Base-by-base conservation (phyloP, 345 rosid genomes). In the Bruguiera sexangula region DNA sequence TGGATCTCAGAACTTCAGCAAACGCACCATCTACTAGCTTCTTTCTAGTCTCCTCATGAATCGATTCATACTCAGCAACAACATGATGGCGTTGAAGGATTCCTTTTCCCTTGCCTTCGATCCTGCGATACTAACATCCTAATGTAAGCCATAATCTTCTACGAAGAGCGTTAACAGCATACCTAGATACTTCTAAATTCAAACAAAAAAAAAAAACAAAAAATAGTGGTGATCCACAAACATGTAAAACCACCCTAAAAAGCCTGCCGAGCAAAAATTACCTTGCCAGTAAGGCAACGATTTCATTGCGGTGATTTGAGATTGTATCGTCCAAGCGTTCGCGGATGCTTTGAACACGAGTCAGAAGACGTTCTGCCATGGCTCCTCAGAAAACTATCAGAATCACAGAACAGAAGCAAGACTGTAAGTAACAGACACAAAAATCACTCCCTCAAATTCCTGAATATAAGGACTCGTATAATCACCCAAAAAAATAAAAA, bases 71-170 rank as follows among this genome's bases (percentile, higher is more conserved):
- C 68, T 91, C 95, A 43, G 88, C 87, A 60, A 90, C 71, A 67
- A 93, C 74, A 55, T 87, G 93, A 67, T 90, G 89, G 60, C 82
- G 80, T 71, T 93, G 95, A 43, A 88, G 76, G 72, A 93, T 88
- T 36, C 96, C 96, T 64, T 84, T 85, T 2, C 98, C 98, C 68
- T 87, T 88, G n/a, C 75, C 79, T 69, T 93, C 96, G 64, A 93
- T 63, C 75, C 98, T 93, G 55, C 60, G 77, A 53, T 7, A 21
- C 53, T 68, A n/a, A 10, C 46, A 10, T 39, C 15, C 37, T 7
- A 34, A 34, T 8, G 37, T 34, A 1, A 34, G 37, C 9, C 37
- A 34, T 34, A 34, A 34, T 34, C 37, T 34, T 34, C 37, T 34
- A 7, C 37, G 37, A 39, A 39, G 16, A 39, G 10, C 48, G 3